Evolutionary conservation across 2,329 filamentous ascomycete genomes (phyloP).

Genomic region (Nothophaeocryptopus gaeumannii): DNA sequence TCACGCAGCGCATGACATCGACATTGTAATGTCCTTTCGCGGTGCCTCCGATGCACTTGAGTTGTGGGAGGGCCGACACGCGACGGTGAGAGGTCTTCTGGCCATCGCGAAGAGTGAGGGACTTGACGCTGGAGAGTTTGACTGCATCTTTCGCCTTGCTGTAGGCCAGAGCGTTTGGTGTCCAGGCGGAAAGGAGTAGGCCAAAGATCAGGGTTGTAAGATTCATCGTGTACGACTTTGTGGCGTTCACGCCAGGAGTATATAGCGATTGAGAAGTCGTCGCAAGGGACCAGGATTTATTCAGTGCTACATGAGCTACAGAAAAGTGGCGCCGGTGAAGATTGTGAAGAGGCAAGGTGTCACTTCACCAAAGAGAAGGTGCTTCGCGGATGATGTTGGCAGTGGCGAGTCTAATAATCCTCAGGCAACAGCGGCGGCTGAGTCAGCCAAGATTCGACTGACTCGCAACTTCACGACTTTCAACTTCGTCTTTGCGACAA

Average conservation of each 20-base stretch:
- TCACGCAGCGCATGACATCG: conserved; percentile 84
- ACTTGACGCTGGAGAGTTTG: conserved; percentile 65
- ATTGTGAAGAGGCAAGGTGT: too few relatives aligned
- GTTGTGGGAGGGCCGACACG: conserved; percentile 66
- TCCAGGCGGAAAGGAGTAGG: conserved; percentile 11
- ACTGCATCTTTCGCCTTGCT: conserved; percentile 36
- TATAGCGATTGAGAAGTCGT: too few relatives aligned
- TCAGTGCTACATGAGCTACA: too few relatives aligned
- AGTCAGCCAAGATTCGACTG: too few relatives aligned
- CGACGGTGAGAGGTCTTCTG: conserved; percentile 72
- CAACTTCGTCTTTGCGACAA: conserved; percentile 1
- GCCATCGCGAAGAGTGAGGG: conserved; percentile 71
- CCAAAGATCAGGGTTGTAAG: conserved; percentile 8
- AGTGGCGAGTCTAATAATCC: too few relatives aligned
- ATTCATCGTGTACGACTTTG: conserved; percentile 6
- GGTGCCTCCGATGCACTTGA: conserved; percentile 69
- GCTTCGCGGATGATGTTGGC: too few relatives aligned
- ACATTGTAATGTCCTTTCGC: conserved; percentile 64
- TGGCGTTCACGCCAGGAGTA: too few relatives aligned
- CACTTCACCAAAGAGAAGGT: too few relatives aligned
- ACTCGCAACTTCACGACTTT: too few relatives aligned
- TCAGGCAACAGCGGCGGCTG: too few relatives aligned
- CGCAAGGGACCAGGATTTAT: too few relatives aligned
- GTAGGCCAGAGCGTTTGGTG: conserved; percentile 8
- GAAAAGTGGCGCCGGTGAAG: too few relatives aligned